Percentiles rank a stretch among this genome's conserved stretches.
Conservation (phyloP, 495 filamentous ascomycete genomes). For the Hypoxylon subgilvum region DNA sequence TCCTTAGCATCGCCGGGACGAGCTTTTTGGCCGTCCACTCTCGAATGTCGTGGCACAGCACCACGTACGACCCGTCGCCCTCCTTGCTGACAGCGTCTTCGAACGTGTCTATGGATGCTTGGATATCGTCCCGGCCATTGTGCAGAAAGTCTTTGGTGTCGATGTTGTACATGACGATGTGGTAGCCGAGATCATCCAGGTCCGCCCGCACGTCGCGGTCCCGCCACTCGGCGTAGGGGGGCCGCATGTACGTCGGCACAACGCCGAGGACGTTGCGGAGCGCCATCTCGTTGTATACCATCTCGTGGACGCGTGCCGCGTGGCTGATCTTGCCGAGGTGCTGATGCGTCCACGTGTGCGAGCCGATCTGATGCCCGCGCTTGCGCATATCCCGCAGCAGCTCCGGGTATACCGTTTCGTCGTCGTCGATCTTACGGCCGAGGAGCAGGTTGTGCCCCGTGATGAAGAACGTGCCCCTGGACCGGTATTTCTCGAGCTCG, state of each 20-base stretch:
- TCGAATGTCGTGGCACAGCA: slow-evolving; percentile 68
- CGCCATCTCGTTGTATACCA: slow-evolving; percentile 73
- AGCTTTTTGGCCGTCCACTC: slow-evolving; percentile 69
- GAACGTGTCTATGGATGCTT: slow-evolving; percentile 60
- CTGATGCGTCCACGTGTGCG: slow-evolving; percentile 75
- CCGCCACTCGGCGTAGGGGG: slow-evolving; percentile 70
- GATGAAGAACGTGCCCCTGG: slow-evolving; percentile 71
- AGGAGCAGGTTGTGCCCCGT: slow-evolving; percentile 65
- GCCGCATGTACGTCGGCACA: slow-evolving; percentile 77
- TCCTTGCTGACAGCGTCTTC: slow-evolving; percentile 34
- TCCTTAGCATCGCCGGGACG: slow-evolving; percentile 65
- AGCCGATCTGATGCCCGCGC: slow-evolving; percentile 72
- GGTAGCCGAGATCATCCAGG: slow-evolving; percentile 66
- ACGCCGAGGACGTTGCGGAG: slow-evolving; percentile 68
- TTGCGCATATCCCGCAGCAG: slow-evolving; percentile 59
- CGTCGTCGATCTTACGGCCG: slow-evolving; percentile 46
- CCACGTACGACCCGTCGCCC: slow-evolving; percentile 40
- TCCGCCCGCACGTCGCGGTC: slow-evolving; percentile 50
- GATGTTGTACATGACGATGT: slow-evolving; percentile 67
- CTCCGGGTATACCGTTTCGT: slow-evolving; percentile 10
- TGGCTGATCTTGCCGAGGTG: slow-evolving; percentile 62
- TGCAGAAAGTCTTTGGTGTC: slow-evolving; percentile 73
- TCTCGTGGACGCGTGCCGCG: slow-evolving; percentile 59
- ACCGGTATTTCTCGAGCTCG: slow-evolving; percentile 58
- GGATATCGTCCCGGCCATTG: slow-evolving; percentile 56